Evolutionary conservation across 768 basidiomycete species (phyloP), one percentile per base, ranked within the genome.

Genomic region (Leccinellum albellum): DNA sequence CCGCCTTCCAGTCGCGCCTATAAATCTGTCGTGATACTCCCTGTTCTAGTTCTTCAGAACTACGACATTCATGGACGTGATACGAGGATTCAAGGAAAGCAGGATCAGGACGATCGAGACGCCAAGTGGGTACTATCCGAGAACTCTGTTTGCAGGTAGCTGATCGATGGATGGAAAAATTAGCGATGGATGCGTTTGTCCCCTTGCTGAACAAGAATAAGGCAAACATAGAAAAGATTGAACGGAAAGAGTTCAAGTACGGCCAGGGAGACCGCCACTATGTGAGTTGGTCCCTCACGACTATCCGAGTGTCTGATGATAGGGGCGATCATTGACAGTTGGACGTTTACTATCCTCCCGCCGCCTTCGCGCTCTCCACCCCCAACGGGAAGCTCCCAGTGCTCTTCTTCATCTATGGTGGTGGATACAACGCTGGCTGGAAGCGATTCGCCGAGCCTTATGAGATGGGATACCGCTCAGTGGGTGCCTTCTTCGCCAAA

Each of bases 401-500:
- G 20, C 70, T 88, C 24, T 80, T 88, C 68, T 88, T 81, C 69
- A 58, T 83, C 42, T 88, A 89, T 59, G 87, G 87, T 1, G 87
- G 87, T 2, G 85, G 86, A 3, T 86, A 85, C 64, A 72, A 72
- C 58, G 65, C 68, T 0, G 87, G 87, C 2, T 72, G 74, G 0
- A 79, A 83, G n/a, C 75, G 71, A 6, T 64, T 80, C 40, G 73
- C 78, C 2, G 70, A 76, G 10, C 78, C 84, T 0, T 74, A 74
- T 45, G 78, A 81, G 45, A 76, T 86, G 49, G 74, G 68, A 10
- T 87, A 87, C 63, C 74, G 75, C 17, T 79, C 78, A 56, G 61
- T 88, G 9, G 87, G 81, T 0, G 73, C 83, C 4, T 88, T 81
- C 74, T 89, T 82, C 68, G 82, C 86, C 0, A 73, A 75, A 8